Base-by-base conservation (phyloP, 768 basidiomycete genomes). In the Agaricus subrufescens region DNA sequence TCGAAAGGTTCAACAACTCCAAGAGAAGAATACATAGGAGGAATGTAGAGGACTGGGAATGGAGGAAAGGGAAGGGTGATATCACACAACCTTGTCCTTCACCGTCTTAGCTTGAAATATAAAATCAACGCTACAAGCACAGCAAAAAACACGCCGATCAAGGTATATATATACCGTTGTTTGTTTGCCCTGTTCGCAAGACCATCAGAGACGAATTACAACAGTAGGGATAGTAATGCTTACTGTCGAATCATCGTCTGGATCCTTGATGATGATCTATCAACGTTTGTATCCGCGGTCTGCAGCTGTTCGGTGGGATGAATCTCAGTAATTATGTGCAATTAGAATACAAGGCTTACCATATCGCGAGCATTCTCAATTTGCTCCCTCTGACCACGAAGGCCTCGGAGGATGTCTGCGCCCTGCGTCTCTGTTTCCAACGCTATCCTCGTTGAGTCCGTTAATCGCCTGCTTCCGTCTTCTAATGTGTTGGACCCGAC, bases 231-330 rank as follows among this genome's bases (percentile, higher is more conserved):
- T 34, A 26, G 57, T 29, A 31, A 54, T 44, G 56, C 34, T 43
- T 62, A 95, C 95, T 91, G 85, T 67, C 83, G 75, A 45, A 96
- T 87, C 94, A 97, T 97, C 69, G 87, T 89, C 76, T 86, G 93
- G 40, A 98, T 75, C 23, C 93, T 97, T 3, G 89, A 90, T 3
- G 85, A 83, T n/a, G 95, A 91, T 39, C 87, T 77, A 69, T 91
- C 91, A 64, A 98, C 90, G 27, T 87, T 84, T 3, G 78, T 80
- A 66, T 97, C 95, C 25, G 94, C 92, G 44, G 82, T 80, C 46
- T 77, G 76, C 25, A 97, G 82, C 92, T 94, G 27, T 15, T 31
- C 5, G 7, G 23, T 15, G 46, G 44, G 11, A 49, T 23, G 29
- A 45, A 25, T 9, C 39, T 5, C 40, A 54, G 30, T 19, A 30